A percentile compares a stretch with the other conserved stretches of the same genome.
phyloP scores from a whole-genome alignment of 169 alveolate genomes.

The Babesia ovata region DNA sequence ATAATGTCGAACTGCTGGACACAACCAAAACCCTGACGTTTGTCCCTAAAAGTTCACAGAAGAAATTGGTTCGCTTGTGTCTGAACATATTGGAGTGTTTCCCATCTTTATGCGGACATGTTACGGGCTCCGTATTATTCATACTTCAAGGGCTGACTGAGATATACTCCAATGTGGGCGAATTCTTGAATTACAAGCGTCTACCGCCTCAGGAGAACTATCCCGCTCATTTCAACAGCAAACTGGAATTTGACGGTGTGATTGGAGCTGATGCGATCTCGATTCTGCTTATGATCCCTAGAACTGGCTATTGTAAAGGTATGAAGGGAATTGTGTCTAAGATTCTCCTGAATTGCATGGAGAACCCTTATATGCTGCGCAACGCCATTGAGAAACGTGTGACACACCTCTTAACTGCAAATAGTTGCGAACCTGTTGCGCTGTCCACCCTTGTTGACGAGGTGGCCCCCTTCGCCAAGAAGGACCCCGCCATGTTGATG shows the following conservation, averaged over 20 bases:
- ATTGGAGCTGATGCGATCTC: constrained; percentile 33
- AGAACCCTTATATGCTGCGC: constrained; percentile 23
- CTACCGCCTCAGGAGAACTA: constrained; percentile 46
- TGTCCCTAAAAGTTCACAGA: constrained; percentile 25
- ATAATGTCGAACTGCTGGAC: constrained; percentile 23
- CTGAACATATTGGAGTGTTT: constrained; percentile 55
- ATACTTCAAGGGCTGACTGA: constrained; percentile 48
- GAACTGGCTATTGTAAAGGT: constrained; percentile 47
- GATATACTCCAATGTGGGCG: constrained; percentile 31
- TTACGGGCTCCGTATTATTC: constrained; percentile 36
- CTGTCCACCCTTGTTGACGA: constrained; percentile 33
- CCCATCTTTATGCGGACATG: constrained; percentile 53
- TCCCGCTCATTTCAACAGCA: constrained; percentile 27
- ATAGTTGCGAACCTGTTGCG: constrained; percentile 27
- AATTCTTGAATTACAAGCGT: constrained; percentile 27
- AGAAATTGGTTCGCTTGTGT: constrained; percentile 36
- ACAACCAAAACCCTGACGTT: constrained; percentile 19
- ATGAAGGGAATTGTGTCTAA: constrained; percentile 41
- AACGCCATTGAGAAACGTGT: constrained; percentile 42
- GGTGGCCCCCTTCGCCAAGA: constrained; percentile 47
- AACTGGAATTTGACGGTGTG: constrained; percentile 25
- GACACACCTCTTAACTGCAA: background rate
- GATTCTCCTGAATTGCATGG: constrained; percentile 53
- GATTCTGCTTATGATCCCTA: constrained; percentile 54
- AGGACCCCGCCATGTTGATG: constrained; percentile 50